Conservation (phyloP, 768 basidiomycete genomes). For the Candolleomyces aberdarensis region DNA sequence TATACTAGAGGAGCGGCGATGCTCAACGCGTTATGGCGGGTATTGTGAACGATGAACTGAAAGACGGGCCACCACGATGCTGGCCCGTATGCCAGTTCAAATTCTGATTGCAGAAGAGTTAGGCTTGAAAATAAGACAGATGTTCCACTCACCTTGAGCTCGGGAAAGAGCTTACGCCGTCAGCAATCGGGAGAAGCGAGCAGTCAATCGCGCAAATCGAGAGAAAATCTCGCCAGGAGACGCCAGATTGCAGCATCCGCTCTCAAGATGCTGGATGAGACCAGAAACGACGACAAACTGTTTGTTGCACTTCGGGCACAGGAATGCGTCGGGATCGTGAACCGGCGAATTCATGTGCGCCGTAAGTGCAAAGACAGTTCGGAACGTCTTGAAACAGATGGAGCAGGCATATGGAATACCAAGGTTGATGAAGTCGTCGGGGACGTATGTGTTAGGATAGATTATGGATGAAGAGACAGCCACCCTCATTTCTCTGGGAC, state of each 20-base stretch:
- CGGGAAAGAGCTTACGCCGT: not conserved
- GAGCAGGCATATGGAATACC: constrained; percentile 54
- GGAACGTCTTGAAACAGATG: constrained; percentile 48
- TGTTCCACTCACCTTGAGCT: not conserved
- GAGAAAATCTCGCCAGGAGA: constrained; percentile 41
- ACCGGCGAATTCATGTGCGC: constrained; percentile 61
- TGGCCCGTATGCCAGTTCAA: not conserved
- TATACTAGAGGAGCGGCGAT: not conserved
- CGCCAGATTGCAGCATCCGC: constrained; percentile 52
- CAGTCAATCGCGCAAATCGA: constrained; percentile 9
- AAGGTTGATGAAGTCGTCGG: constrained; percentile 5
- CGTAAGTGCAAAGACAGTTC: constrained; percentile 45
- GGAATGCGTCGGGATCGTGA: constrained; percentile 51
- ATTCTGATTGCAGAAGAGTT: not conserved
- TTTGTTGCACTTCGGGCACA: constrained; percentile 52
- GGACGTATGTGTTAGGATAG: not conserved
- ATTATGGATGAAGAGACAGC: not conserved
- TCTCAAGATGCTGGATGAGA: constrained; percentile 65
- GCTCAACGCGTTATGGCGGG: not conserved
- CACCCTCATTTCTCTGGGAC: constrained; percentile 15
- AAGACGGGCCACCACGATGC: not conserved
- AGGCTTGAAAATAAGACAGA: not conserved
- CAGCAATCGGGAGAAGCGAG: constrained; percentile 9
- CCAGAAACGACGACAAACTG: constrained; percentile 53
- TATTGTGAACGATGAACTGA: not conserved